phyloP scores from a whole-genome alignment of 352 stramenopile genomes.

The Phytopythium boreale region DNA sequence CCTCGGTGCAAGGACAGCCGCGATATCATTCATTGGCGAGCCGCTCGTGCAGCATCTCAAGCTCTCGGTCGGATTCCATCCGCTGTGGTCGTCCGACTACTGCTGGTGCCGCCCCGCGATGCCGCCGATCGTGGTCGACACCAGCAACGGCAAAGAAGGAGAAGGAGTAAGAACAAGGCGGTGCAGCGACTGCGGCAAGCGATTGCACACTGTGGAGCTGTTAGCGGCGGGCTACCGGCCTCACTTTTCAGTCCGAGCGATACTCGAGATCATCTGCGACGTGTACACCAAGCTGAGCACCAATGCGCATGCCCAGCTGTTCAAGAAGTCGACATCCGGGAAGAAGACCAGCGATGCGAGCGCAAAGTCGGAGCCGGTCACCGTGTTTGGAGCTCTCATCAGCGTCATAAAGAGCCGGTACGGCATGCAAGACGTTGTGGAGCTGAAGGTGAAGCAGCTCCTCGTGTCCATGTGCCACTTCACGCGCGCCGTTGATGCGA shows the following conservation, averaged over 20 bases:
- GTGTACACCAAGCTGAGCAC: constrained; percentile 47
- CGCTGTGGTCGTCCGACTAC: constrained; percentile 50
- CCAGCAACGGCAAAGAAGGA: constrained; percentile 2
- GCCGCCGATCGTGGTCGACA: constrained; percentile 16
- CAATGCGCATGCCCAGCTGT: constrained; percentile 38
- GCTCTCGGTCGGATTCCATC: constrained; percentile 37
- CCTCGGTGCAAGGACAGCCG: not conserved
- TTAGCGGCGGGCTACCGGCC: constrained; percentile 26
- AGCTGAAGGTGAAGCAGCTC: constrained; percentile 64
- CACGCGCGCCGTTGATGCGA: constrained; percentile 42
- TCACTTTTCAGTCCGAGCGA: constrained; percentile 51
- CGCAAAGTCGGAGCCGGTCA: constrained; percentile 11
- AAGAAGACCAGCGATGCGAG: not conserved
- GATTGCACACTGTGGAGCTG: constrained; percentile 32
- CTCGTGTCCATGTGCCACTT: constrained; percentile 59
- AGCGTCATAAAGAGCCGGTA: constrained; percentile 46
- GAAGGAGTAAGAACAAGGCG: constrained; percentile 7
- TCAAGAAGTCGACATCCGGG: constrained; percentile 24
- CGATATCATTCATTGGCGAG: constrained; percentile 13
- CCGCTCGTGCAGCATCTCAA: constrained; percentile 35
- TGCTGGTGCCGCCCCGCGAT: constrained; percentile 42
- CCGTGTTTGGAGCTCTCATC: constrained; percentile 43
- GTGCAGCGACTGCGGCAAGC: constrained; percentile 21
- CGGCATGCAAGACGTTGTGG: constrained; percentile 44
- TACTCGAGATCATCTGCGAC: constrained; percentile 48